phyloP scores from a whole-genome alignment of 148 eudicot genomes.

The Rhododendron simsii region DNA sequence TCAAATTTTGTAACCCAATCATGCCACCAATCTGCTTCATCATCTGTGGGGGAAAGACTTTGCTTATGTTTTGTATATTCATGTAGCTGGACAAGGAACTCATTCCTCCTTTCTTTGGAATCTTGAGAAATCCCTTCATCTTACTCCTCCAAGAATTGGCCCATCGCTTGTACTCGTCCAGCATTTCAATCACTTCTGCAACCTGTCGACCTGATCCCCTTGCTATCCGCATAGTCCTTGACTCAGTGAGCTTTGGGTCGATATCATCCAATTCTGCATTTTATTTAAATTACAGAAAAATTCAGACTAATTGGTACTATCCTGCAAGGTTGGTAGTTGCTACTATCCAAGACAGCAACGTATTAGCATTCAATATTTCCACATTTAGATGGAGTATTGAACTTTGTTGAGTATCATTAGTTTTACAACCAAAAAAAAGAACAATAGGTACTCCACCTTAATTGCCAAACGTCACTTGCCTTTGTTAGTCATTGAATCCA shows the following conservation, averaged over 20 bases:
- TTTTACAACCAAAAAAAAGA: too few species aligned
- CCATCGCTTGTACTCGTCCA: slow-evolving; percentile 81
- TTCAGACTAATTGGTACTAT: too few species aligned
- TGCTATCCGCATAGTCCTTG: slow-evolving; percentile 83
- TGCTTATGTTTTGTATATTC: slow-evolving; percentile 86
- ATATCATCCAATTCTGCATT: slow-evolving; percentile 82
- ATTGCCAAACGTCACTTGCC: slow-evolving; percentile 30
- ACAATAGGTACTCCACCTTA: neutral
- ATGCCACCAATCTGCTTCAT: slow-evolving; percentile 86
- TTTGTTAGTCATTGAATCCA: slow-evolving; percentile 98
- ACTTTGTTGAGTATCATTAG: too few species aligned
- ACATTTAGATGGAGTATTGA: too few species aligned
- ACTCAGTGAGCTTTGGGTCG: slow-evolving; percentile 79
- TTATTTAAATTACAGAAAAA: too few species aligned
- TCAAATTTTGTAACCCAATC: slow-evolving; percentile 75
- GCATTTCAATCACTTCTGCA: slow-evolving; percentile 78
- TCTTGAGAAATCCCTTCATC: slow-evolving; percentile 84
- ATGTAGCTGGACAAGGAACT: slow-evolving; percentile 75
- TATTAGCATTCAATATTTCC: too few species aligned
- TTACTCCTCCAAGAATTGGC: slow-evolving; percentile 80
- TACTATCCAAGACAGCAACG: too few species aligned
- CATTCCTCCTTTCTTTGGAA: slow-evolving; percentile 89
- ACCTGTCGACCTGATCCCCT: slow-evolving; percentile 76
- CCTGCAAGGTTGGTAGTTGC: neutral
- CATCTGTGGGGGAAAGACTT: slow-evolving; percentile 84